Conservation (phyloP, 2,329 filamentous ascomycete genomes). For the Magnaporthales sp. region DNA sequence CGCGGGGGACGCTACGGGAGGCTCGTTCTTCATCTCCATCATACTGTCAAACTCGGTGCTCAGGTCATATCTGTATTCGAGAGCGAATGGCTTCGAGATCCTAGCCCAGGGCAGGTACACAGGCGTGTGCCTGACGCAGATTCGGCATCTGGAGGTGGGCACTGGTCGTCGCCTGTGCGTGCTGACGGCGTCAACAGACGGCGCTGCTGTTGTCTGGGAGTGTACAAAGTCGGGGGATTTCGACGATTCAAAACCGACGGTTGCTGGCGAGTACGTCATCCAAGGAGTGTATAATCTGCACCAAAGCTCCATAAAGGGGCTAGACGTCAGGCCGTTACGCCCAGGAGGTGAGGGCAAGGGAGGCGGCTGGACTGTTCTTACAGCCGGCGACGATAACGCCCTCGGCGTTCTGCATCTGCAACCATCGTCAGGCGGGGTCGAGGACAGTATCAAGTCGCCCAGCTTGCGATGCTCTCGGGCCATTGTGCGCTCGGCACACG, state of each 20-base stretch:
- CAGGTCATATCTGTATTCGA: constrained; percentile 46
- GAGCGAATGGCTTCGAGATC: constrained; percentile 32
- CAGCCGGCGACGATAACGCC: constrained; percentile 84
- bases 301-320: constrained; percentile 70
- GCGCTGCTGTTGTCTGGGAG: constrained; percentile 57
- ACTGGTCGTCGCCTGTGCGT: constrained; percentile 26
- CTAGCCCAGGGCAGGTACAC: constrained; percentile 53
- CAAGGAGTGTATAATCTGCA: constrained; percentile 47
- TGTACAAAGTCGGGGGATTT: constrained; percentile 3
- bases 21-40: constrained; percentile 53
- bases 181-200: constrained; percentile 74
- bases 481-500: constrained; percentile 45
- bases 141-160: constrained; percentile 30
- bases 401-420: constrained; percentile 46
- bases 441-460: not conserved
- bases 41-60: constrained; percentile 78
- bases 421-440: constrained; percentile 12
- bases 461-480: not conserved
- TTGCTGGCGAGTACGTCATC: constrained; percentile 13
- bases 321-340: constrained; percentile 29
- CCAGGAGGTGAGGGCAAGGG: not conserved
- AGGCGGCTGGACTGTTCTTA: constrained; percentile 45
- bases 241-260: not conserved
- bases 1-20: not conserved
- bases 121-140: constrained; percentile 67